Base-by-base conservation (phyloP, 2,329 filamentous ascomycete species). In the Stagonosporopsis tanaceti region DNA sequence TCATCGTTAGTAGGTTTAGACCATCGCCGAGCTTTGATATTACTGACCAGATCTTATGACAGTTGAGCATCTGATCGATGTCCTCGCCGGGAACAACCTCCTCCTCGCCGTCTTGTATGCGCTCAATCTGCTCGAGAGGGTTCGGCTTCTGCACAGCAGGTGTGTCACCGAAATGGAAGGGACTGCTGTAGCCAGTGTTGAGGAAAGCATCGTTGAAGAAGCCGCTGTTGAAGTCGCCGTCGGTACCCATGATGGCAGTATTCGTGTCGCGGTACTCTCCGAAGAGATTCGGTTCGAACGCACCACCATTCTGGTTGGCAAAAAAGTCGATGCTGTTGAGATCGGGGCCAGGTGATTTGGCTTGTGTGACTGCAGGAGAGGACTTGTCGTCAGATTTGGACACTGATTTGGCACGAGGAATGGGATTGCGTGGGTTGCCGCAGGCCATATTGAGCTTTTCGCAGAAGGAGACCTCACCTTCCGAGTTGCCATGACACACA, bases 231-330 rank as follows among this genome's bases (percentile, higher is more conserved):
- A 96, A 91, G 8, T 87, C 86, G 40, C 84, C 85, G 70, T 80
- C 88, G 44, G 54, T 57, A 64, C 82, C 81, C 17, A 96, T 78
- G 14, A 96, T 84, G 53, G 89, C 94, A 55, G 92, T 90, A 69
- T 96, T 92, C 0, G 92, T 88, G 71, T 99, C 95, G 50, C 95
- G 89, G 77, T 97, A 98, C 67, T 93, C 91, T 51, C 90, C 91
- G 75, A 97, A 98, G 4, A 98, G 82, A 53, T 95, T 88, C 0
- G 95, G 94, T 61, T 98, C 93, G 69, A 98, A 97, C 62, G 90
- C 87, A 53, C 91, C 91, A 55, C 89, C 89, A 68, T 93, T 94
- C 73, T 96, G 91, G 67, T 89, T 88, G 37, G 88, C 85, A 47
- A 95, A 81, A 86, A 89, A 93, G 73, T 91, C 89, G 67, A 92